Conservation (phyloP, 345 rosid species). For the Clausena lansium region DNA sequence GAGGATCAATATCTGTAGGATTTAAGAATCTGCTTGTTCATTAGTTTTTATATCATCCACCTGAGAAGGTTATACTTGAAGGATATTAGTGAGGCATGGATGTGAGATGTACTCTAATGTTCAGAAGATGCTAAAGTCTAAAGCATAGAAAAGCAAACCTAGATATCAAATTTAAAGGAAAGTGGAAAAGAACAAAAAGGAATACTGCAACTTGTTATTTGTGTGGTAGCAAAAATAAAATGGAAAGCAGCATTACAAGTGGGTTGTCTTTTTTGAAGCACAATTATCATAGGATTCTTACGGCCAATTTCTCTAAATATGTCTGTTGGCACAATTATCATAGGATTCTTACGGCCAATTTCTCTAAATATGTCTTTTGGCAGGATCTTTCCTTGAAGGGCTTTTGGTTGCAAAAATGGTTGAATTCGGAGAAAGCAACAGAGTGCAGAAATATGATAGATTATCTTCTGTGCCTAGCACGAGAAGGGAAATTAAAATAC, state of each 20-base stretch:
- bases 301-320: not conserved
- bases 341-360: not conserved
- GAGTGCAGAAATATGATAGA: constrained; percentile 76
- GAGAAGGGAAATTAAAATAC: constrained; percentile 73
- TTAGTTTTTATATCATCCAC: not conserved
- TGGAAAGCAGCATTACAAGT: not conserved
- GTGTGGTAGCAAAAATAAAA: not conserved
- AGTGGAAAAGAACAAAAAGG: not conserved
- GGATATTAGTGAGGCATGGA: not conserved
- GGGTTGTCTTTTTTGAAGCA: not conserved
- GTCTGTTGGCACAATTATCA: constrained; percentile 21
- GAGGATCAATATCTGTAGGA: not conserved
- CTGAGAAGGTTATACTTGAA: not conserved
- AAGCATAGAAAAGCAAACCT: not conserved
- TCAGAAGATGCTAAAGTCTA: not conserved
- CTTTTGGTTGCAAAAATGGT: constrained; percentile 88
- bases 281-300: not conserved
- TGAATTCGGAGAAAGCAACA: constrained; percentile 52
- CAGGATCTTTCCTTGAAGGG: constrained; percentile 92
- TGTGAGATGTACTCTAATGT: not conserved
- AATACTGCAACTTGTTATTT: not conserved
- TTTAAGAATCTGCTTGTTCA: not conserved
- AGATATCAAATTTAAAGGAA: not conserved
- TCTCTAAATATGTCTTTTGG: not conserved
- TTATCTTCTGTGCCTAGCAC: constrained; percentile 58